Evolutionary conservation across 2,329 filamentous ascomycete species (phyloP), one percentile per base, ranked within the genome.

Genomic region (Hymenoscyphus linearis): DNA sequence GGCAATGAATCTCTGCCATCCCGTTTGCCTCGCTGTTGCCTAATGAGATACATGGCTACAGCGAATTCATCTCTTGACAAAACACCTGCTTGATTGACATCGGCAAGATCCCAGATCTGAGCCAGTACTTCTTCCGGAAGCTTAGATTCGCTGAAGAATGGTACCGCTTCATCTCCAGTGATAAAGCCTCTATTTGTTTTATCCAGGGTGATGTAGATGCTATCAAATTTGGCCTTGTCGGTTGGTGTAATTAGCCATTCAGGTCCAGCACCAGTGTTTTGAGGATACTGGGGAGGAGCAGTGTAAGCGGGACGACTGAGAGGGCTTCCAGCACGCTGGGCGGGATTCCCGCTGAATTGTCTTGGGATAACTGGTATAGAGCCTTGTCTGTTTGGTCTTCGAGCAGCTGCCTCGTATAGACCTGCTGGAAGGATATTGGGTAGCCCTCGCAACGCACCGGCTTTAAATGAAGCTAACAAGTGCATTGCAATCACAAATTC

Each of bases 401-500:
- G 84, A 55, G 90, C 86, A 9, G 95, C 95, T 53, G 93, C 93
- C 72, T 99, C 95, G 71, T 96, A 96, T 4, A 99, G 79, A 12
- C 88, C 90, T 13, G 90, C 86, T 5, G 95, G 95, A 2, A 99
- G 82, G 27, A 89, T 85, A 63, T 80, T 88, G 1, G 95, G 95
- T 60, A 98, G 81, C 22, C 84, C 86, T 65, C 91, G 87, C 74
- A 99, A 82, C 34, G 86, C 82, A 25, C 92, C 90, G 13, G 87
- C 89, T 79, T 96, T 96, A 77, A 91, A 91, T 13, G 92, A 96
- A 14, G 91, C 93, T 64, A 99, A 82, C 63, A 99, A 80, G 75
- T 99, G 95, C 95, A 99, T 99, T 53, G 95, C 95, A 71, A 99
- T 96, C 72, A 96, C 90, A 74, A 99, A 99, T 70, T 98, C 95